Base-by-base conservation (phyloP, 2,329 filamentous ascomycete species). In the Colletotrichum filicis region DNA sequence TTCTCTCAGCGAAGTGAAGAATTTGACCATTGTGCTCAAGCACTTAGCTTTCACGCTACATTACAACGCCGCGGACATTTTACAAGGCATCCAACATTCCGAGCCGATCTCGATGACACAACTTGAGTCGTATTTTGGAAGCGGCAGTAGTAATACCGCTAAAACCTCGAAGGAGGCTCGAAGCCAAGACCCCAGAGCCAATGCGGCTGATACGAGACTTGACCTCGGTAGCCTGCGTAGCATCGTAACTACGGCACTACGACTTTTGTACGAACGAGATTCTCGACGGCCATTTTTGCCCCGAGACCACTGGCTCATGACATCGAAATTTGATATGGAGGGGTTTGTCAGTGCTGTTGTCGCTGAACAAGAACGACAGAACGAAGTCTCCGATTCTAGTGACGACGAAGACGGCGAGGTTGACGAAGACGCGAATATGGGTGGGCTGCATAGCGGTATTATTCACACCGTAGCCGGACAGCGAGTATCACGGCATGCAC, bases 251-350 rank as follows among this genome's bases (percentile, higher is more conserved):
- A 92, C 92, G 3, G 88, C 97, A 0, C 87, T 98, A 79, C 92
- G 93, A 69, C 96, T 97, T 88, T 86, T 98, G 9, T 98, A 98
- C 80, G 95, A 98, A 82, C 89, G 96, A 80, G 96, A 98, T 81
- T 99, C 97, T 8, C 89, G 97, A 73, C 91, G 95, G 26, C 92
- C 90, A 35, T 98, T 98, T 79, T 84, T 98, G 26, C 93, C 95
- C 1, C 84, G 88, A n/a, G 90, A 91, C 61, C 95, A 98, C 80
- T 99, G 97, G 97, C 87, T 98, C 46, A 98, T 98, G 95, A 97
- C 93, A 2, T 87, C 86, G 1, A 92, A 91, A 74, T 94, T 98
- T 70, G 93, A 98, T 78, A 97, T 98, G 92, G 92, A 93, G 74
- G 91, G 93, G 0, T 98, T 98, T 78, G 93, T 98, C 58, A 88